A percentile compares a stretch with the other conserved stretches of the same genome.
phyloP scores from a whole-genome alignment of 768 basidiomycete species.

The Cyathus striatus region DNA sequence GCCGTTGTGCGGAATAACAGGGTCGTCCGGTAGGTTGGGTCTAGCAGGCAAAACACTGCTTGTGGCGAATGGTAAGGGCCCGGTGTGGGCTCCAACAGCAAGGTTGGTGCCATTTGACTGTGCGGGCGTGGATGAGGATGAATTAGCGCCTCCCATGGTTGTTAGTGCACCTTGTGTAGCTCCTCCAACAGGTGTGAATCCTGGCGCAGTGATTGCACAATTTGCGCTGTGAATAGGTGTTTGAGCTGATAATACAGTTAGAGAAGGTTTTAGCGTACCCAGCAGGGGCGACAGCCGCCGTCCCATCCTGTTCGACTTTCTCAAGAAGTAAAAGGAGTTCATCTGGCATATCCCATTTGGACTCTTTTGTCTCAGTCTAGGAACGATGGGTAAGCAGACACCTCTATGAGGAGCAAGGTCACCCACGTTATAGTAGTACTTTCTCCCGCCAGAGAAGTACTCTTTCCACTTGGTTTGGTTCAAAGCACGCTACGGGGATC shows the following conservation, averaged over 20 bases:
- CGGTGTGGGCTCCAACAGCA: constrained; percentile 47
- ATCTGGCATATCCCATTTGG: constrained; percentile 97
- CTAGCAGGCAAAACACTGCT: constrained; percentile 62
- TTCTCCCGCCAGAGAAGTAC: constrained; percentile 87
- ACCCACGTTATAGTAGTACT: constrained; percentile 85
- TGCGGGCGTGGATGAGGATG: constrained; percentile 43
- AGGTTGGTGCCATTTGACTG: constrained; percentile 46
- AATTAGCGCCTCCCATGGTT: constrained; percentile 46
- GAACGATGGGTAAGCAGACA: constrained; percentile 5
- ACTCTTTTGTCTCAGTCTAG: constrained; percentile 84
- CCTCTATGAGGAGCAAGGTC: neutral
- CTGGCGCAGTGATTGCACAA: constrained; percentile 33
- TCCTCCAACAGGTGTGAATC: constrained; percentile 36
- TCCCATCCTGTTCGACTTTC: constrained; percentile 76
- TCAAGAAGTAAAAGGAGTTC: constrained; percentile 83
- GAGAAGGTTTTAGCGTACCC: constrained; percentile 9
- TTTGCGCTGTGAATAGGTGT: constrained; percentile 10
- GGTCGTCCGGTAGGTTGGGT: constrained; percentile 81
- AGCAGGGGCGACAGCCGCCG: constrained; percentile 25
- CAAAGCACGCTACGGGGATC: constrained; percentile 76
- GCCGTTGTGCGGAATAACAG: constrained; percentile 85
- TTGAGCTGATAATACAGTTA: neutral
- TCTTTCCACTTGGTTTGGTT: constrained; percentile 93
- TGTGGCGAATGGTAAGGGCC: constrained; percentile 54
- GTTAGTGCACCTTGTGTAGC: constrained; percentile 50